phyloP scores from a whole-genome alignment of 176 grass and related monocot species.

The Carex scoparia region DNA sequence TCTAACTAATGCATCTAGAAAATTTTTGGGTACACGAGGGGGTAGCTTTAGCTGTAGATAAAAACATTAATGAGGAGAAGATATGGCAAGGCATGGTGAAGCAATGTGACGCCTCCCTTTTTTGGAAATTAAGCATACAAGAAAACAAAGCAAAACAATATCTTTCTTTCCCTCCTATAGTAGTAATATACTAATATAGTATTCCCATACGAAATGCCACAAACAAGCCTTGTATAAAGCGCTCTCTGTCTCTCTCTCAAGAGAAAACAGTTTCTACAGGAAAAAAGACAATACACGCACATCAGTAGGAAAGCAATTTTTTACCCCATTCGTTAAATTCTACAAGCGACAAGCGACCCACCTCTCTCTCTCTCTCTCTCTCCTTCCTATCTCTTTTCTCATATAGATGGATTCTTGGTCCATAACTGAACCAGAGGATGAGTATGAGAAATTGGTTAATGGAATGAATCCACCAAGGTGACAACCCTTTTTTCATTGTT shows the following conservation, averaged over 20 bases:
- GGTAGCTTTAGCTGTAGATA: background rate
- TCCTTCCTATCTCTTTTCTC: background rate
- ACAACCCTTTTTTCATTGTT: background rate
- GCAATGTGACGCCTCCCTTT: background rate
- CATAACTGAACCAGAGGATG: constrained; percentile 42
- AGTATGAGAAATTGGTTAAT: constrained; percentile 54
- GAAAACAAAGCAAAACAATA: constrained; percentile 6
- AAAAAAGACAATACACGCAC: background rate
- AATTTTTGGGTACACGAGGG: background rate
- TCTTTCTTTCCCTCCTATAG: background rate
- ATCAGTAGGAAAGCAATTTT: no score
- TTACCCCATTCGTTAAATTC: background rate
- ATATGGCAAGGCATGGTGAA: constrained; percentile 29
- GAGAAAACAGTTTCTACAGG: background rate
- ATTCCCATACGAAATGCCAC: constrained; percentile 1
- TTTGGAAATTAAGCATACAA: constrained; percentile 1
- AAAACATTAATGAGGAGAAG: constrained; percentile 18
- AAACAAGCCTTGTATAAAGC: background rate
- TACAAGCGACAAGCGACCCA: background rate
- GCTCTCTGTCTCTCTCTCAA: background rate
- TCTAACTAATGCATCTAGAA: background rate
- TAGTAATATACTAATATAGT: background rate
- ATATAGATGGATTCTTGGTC: constrained; percentile 34
- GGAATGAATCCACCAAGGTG: constrained; percentile 52
- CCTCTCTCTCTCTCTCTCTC: background rate